Evolutionary conservation across 1,139 yeast species (phyloP).

Genomic region (Candida sojae): DNA sequence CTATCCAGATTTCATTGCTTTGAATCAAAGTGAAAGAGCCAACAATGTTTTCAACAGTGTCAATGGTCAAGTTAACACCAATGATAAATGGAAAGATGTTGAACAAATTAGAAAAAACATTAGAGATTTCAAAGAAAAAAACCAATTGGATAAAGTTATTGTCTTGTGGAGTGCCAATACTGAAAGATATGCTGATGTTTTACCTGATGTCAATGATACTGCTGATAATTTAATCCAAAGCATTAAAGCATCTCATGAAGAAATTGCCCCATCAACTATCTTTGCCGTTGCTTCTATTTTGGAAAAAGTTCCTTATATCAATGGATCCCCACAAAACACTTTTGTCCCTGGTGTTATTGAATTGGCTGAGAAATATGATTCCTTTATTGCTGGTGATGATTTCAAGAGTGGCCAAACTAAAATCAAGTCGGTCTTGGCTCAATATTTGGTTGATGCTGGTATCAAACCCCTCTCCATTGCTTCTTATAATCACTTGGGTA

Average conservation of each 20-base stretch:
- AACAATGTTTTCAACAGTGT: conserved; percentile 68
- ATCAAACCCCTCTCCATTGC: conserved; percentile 93
- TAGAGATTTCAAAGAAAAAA: conserved; percentile 70
- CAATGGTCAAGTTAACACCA: conserved; percentile 52
- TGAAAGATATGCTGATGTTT: conserved; percentile 83
- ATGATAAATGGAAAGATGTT: conserved; percentile 86
- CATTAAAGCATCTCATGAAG: conserved; percentile 76
- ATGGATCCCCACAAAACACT: conserved; percentile 97
- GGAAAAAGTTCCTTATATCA: conserved; percentile 86
- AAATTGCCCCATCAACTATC: conserved; percentile 86
- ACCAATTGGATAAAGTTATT: conserved; percentile 81
- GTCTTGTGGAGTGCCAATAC: conserved; percentile 98
- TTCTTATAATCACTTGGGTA: conserved; percentile 94
- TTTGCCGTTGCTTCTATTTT: conserved; percentile 92
- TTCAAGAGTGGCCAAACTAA: conserved; percentile 97
- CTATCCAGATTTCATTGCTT: conserved; percentile 96
- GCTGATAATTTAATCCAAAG: conserved; percentile 76
- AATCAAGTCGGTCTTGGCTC: conserved; percentile 92
- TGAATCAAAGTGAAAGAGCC: conserved; percentile 91
- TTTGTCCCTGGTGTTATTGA: conserved; percentile 94
- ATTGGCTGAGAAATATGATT: conserved; percentile 74
- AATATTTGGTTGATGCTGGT: conserved; percentile 95
- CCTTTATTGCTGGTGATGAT: conserved; percentile 95
- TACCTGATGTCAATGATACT: conserved; percentile 84
- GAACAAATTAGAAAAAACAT: conserved; percentile 85